These are phyloP conservation scores for Mariannaea elegans DNA, from an alignment of 2,329 filamentous ascomycete species.

Conservation along the genomic window DNA sequence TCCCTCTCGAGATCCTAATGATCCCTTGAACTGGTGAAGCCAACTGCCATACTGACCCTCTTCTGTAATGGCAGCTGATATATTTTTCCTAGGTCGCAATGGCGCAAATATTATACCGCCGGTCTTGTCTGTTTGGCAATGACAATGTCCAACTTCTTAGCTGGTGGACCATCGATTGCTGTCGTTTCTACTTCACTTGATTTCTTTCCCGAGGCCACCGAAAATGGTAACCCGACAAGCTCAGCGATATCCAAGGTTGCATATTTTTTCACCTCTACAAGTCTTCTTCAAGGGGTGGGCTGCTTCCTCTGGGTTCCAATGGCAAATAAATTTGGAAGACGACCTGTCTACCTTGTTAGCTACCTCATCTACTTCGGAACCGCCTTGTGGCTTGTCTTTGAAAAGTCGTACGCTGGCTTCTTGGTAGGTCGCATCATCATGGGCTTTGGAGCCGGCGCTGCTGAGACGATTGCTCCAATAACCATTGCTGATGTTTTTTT, in stretches of 20 bases:
- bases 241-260: conserved; percentile 53
- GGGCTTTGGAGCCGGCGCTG: conserved; percentile 62
- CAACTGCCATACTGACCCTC: conserved; percentile 22
- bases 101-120: conserved; percentile 60
- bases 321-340: conserved; percentile 55
- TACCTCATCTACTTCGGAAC: conserved; percentile 54
- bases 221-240: conserved; percentile 39
- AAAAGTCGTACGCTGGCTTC: conserved; percentile 51
- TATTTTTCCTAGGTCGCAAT: conserved; percentile 47
- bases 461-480: conserved; percentile 59
- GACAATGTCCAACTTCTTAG: conserved; percentile 65
- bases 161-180: conserved; percentile 63
- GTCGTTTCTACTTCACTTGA: conserved; percentile 56
- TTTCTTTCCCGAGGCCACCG: conserved; percentile 53
- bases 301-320: conserved; percentile 58
- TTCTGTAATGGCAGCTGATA: conserved; percentile 8
- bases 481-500: conserved; percentile 66
- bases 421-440: conserved; percentile 59
- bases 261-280: conserved; percentile 63
- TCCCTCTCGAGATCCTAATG: conserved; percentile 32
- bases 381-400: conserved; percentile 54
- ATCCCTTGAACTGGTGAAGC: conserved; percentile 57
- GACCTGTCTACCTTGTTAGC: conserved; percentile 53
- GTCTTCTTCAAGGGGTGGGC: conserved; percentile 49
- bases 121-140: conserved; percentile 61